Percentiles rank a stretch among this genome's conserved stretches.
These are phyloP conservation scores for Camelina hispida DNA, from an alignment of 345 rosid genomes.

Conservation along the genomic window DNA sequence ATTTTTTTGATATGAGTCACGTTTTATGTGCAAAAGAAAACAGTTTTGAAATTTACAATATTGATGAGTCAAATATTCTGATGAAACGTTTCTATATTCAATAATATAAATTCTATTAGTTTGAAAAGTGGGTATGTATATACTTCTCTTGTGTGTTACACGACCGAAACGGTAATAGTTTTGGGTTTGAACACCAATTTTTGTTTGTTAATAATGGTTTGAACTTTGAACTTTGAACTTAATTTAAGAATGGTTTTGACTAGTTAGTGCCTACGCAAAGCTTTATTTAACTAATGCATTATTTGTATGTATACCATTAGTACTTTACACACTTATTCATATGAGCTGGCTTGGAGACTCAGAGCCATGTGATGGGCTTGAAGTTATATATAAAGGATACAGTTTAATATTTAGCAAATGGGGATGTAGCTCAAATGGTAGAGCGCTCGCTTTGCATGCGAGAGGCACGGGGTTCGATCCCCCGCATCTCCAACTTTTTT, in stretches of 20 bases:
- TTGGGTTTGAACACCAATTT: neutral
- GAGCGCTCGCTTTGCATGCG: conserved; percentile 71
- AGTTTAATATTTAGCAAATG: neutral
- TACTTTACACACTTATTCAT: neutral
- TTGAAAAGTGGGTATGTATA: neutral
- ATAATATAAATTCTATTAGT: neutral
- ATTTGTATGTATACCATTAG: neutral
- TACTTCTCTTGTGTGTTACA: neutral
- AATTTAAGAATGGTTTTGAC: conserved; percentile 6
- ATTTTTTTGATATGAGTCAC: neutral
- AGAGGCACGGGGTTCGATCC: conserved; percentile 37
- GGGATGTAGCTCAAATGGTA: conserved; percentile 65
- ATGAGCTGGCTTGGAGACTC: neutral
- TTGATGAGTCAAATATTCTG: conserved; percentile 16
- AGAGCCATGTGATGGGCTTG: neutral
- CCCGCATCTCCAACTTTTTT: neutral
- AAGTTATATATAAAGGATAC: too few relatives aligned
- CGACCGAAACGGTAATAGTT: conserved; percentile 25
- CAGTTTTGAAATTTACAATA: neutral
- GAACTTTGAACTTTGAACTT: neutral
- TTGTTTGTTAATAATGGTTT: neutral
- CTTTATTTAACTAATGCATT: neutral
- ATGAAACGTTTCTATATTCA: conserved; percentile 4
- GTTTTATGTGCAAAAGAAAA: neutral
- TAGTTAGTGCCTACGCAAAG: neutral